Conservation (phyloP, 2,329 filamentous ascomycete genomes). For the Talaromyces marneffei region DNA sequence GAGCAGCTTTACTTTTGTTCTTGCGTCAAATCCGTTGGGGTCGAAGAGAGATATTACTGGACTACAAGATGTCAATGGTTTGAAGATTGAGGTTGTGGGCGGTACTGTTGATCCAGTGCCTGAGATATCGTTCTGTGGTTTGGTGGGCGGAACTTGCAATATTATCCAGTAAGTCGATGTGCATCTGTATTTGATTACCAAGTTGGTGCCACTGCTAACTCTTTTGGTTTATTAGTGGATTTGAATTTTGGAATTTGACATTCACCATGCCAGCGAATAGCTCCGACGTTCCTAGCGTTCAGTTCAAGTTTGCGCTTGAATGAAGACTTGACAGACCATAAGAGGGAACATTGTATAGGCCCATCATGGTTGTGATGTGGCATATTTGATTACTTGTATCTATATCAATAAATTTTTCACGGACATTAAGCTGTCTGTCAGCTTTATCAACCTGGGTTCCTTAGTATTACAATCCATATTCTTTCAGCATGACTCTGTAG, state of each 20-base stretch:
- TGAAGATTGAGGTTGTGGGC: conserved; percentile 15
- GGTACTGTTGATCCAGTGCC: conserved; percentile 15
- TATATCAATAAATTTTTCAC: too few species aligned
- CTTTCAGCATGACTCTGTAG: background rate
- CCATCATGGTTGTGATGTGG: too few species aligned
- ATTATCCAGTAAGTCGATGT: conserved; percentile 14
- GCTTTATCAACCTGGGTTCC: too few species aligned
- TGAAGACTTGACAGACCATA: background rate
- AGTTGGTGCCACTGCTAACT: background rate
- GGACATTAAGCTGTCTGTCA: too few species aligned
- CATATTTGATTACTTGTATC: background rate
- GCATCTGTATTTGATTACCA: background rate
- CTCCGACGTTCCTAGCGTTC: conserved; percentile 10
- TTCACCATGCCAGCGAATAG: conserved; percentile 10
- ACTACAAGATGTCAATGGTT: conserved; percentile 15
- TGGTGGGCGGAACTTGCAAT: conserved; percentile 12
- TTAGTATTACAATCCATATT: too few species aligned
- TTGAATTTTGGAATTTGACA: conserved; percentile 14
- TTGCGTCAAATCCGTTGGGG: conserved; percentile 16
- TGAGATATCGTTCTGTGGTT: conserved; percentile 10
- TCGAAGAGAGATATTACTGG: conserved; percentile 12
- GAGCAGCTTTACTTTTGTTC: conserved; percentile 46
- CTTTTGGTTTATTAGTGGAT: background rate
- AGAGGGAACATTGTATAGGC: too few species aligned
- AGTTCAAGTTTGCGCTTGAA: conserved; percentile 8